Evolutionary conservation across 305 asterid species (phyloP).

Genomic region (Salvia sclarea): DNA sequence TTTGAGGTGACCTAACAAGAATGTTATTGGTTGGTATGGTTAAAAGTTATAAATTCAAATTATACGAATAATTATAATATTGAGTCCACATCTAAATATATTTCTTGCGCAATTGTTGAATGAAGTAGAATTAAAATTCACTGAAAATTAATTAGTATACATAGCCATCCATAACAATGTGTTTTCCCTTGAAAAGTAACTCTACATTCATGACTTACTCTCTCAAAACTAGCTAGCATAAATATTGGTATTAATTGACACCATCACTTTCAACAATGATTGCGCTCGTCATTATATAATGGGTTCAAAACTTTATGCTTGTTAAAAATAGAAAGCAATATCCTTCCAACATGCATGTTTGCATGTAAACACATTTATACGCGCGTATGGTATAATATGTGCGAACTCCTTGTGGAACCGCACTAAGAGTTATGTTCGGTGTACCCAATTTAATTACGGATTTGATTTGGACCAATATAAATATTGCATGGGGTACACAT

Average conservation of each 20-base stretch:
- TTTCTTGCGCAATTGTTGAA: too few relatives aligned
- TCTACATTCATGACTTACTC: background rate
- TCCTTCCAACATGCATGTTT: conserved; percentile 22
- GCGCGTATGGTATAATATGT: background rate
- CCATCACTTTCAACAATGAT: conserved; percentile 30
- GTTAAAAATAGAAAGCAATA: background rate
- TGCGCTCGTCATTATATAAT: background rate
- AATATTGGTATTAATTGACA: background rate
- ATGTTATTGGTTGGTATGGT: background rate
- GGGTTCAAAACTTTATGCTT: conserved; percentile 4
- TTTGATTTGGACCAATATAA: conserved; percentile 30
- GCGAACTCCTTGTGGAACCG: conserved; percentile 3
- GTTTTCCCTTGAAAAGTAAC: background rate
- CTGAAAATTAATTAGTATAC: too few relatives aligned
- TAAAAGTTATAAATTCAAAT: too few relatives aligned
- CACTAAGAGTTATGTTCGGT: conserved; percentile 31
- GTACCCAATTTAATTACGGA: conserved; percentile 20
- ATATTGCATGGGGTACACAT: conserved; percentile 21
- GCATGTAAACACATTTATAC: background rate
- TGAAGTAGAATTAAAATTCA: too few relatives aligned
- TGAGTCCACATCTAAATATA: too few relatives aligned
- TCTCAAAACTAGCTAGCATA: background rate
- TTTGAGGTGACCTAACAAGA: too few relatives aligned
- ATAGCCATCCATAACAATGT: background rate
- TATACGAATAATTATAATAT: background rate